Evolutionary conservation across 805 yeast species (phyloP), one percentile per base, ranked within the genome.

Genomic region (Teunomyces tritomae): DNA sequence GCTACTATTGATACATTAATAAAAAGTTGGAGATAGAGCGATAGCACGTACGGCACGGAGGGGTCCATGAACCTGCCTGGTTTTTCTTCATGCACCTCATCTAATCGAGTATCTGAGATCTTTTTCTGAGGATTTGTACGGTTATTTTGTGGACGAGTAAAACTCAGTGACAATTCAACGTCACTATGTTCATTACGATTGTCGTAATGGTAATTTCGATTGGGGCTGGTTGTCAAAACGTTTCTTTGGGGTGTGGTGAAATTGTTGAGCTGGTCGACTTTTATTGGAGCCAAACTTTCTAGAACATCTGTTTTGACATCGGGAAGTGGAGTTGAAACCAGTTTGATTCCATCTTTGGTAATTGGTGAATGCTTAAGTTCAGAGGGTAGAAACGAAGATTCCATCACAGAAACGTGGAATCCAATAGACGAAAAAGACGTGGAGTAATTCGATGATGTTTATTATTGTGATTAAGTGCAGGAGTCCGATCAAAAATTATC

Each of bases 1-100:
- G 77, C 61, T 17, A 82, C 70, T 35, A 88, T 65, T 3, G 77
- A 57, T 1, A 78, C 61, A 54, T 88, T 86, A 64, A 84, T 76
- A 1, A 78, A 46, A 2, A 88, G 70, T 56, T 86, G 92, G 9
- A 87, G 64, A 57, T 85, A 88, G 28, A 83, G 57, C 20, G 85
- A 79, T 13, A 84, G 57, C 8, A 82, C 73, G 50, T 77, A 77
- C 0, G 91, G 91, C 8, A 73, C 55, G 35, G 66, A 67, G 3
- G 83, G 80, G 49, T 79, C 80, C 43, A 37, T 37, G 11, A 37
- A 26, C n/a, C 14, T 32, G 34, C 17, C 14, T 32, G 17, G 13
- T 14, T 32, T 32, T 32, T 8, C 17, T 11, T 37, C 17, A 7
- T 13, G 28, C 4, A 7, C 10, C 16, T 37, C 40, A 7, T 37